Base-by-base conservation (phyloP, 1,284 basidiomycete species). In the Trichosporon coremiiforme region DNA sequence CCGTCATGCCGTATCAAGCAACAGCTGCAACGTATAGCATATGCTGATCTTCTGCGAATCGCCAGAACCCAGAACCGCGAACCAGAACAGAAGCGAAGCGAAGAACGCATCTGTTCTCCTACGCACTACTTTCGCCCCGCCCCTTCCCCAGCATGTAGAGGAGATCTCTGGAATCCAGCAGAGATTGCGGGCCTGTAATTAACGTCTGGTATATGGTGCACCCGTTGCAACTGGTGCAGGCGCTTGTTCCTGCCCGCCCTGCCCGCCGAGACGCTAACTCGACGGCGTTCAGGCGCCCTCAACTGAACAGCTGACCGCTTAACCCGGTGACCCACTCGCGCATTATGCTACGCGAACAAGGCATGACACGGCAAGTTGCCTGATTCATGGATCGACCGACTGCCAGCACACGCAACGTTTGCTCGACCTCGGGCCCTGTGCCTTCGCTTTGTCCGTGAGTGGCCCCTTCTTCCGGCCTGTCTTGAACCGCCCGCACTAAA, bases 31-130 rank as follows among this genome's bases (percentile, higher is more conserved):
- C 41, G 41, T 45, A 45, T n/a, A 45, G 41, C 41, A 15, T 45
- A 5, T 45, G 41, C 41, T 45, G 17, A 45, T 53, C 20, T 22
- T 53, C 50, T 53, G 50, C 50, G 20, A 20, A 53, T 53, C 22
- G 20, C 50, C 50, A 53, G 50, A 53, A 53, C 50, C 50, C 22
- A 53, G 50, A 53, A 53, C 50, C 50, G 50, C 50, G 50, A 53
- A 53, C 50, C 50, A 53, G 20, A 53, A 53, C 22, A 53, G 50
- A 53, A 53, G 50, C 50, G 50, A 53, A 53, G 50, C 50, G 9
- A 53, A 25, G 20, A 25, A 50, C 17, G 9, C 47, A 50, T 50
- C 17, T 50, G 47, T 1, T 22, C 47, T 25, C 5, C 50, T 22
- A 25, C 20, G 20, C 50, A 25, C 50, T 10, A 55, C 50, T 25